Conservation (phyloP, 2,329 filamentous ascomycete genomes). For the Periconia digitata region DNA sequence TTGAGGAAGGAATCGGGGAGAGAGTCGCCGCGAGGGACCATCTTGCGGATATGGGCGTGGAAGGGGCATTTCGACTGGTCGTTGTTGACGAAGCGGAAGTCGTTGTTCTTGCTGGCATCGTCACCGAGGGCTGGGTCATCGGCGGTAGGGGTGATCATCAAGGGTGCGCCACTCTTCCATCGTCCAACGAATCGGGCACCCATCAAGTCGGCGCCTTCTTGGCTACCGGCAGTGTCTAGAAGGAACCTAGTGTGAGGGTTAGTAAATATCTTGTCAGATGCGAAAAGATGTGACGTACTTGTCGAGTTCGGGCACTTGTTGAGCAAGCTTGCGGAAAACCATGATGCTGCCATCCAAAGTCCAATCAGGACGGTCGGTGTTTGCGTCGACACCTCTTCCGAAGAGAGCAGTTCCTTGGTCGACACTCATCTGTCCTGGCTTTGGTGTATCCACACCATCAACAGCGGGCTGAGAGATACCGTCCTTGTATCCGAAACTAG, state of each 20-base stretch:
- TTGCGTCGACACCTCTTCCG: background rate
- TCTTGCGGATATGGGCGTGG: slow-evolving; percentile 10
- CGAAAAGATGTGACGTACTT: background rate
- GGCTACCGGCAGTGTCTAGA: slow-evolving; percentile 2
- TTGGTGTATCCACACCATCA: background rate
- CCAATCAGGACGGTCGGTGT: slow-evolving; percentile 2
- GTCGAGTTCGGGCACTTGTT: slow-evolving; percentile 10
- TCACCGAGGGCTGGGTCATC: slow-evolving; percentile 1
- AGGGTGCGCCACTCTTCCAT: slow-evolving; percentile 10
- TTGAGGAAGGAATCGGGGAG: background rate
- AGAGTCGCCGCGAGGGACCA: slow-evolving; percentile 5
- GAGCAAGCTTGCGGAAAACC: slow-evolving; percentile 9
- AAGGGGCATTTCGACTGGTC: slow-evolving; percentile 5
- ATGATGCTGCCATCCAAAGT: slow-evolving; percentile 8
- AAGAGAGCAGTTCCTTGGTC: slow-evolving; percentile 1
- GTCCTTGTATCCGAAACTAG: slow-evolving; percentile 10
- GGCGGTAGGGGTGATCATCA: background rate
- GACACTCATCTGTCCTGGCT: slow-evolving; percentile 2
- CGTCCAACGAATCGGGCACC: slow-evolving; percentile 8
- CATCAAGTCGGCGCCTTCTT: slow-evolving; percentile 5
- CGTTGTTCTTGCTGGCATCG: slow-evolving; percentile 1
- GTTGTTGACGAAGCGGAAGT: slow-evolving; percentile 1
- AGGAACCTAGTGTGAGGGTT: background rate
- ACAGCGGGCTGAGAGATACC: slow-evolving; percentile 7
- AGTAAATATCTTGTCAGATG: background rate